Evolutionary conservation across 2,329 filamentous ascomycete genomes (phyloP).

Genomic region (Arthrobotrys conoides): DNA sequence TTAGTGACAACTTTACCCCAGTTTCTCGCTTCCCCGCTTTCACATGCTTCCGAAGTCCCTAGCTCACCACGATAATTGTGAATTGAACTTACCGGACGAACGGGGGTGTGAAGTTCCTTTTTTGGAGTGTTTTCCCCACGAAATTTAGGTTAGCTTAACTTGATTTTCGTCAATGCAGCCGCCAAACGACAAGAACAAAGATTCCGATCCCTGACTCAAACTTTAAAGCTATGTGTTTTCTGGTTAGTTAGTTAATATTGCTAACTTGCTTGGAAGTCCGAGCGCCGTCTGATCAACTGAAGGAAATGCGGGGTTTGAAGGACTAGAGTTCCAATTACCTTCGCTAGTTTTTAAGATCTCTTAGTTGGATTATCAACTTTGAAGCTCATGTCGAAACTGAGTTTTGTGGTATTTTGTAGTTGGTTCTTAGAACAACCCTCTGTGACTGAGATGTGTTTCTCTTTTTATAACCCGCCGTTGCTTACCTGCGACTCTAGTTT

Average conservation of each 20-base stretch:
- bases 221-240: not conserved
- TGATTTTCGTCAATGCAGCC: not conserved
- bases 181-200: not conserved
- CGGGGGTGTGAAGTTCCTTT: not conserved
- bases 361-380: no score
- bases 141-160: slow-evolving; percentile 2
- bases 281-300: not conserved
- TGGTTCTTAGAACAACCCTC: not conserved
- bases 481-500: no score
- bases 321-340: not conserved
- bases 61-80: slow-evolving; percentile 1
- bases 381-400: not conserved
- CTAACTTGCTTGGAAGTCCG: not conserved
- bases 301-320: not conserved
- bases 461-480: not conserved
- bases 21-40: slow-evolving; percentile 30
- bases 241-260: no score
- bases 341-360: no score
- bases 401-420: not conserved
- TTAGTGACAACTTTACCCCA: not conserved
- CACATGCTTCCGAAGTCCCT: slow-evolving; percentile 23
- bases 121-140: not conserved
- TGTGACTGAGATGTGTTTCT: not conserved
- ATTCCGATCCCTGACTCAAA: slow-evolving; percentile 20
- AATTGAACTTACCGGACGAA: slow-evolving; percentile 3